Base-by-base conservation (phyloP, 2,329 filamentous ascomycete species). In the Fusarium sp. region DNA sequence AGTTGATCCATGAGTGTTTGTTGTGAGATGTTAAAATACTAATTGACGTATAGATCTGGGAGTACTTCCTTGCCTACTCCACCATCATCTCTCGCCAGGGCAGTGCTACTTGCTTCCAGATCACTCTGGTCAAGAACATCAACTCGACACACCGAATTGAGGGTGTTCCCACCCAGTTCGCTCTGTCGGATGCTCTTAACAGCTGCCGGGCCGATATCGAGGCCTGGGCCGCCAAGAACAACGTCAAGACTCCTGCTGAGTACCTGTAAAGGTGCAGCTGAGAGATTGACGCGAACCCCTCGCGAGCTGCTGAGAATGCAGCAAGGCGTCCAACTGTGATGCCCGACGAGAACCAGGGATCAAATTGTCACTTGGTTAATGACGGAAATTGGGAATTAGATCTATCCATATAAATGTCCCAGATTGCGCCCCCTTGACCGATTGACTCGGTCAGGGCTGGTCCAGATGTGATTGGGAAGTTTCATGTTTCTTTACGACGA, bases 91-190 rank as follows among this genome's bases (percentile, higher is more conserved):
- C 94, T 52, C 92, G 95, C 82, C 95, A 97, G 85, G 95, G 95
- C 78, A 88, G 89, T 79, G 95, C 95, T 62, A 95, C 94, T 48
- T 97, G 95, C 89, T 97, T 92, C 88, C 95, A 97, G 87, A 94
- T 97, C 81, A 92, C 92, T 35, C 86, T 95, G 72, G 93, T 97
- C 84, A 97, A 97, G 92, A 97, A 97, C 87, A 89, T 97, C 85
- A 97, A 97, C 88, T 93, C 93, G 52, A 95, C 92, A 37, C 95
- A 97, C 87, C 92, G 95, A 79, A 86, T 96, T 75, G 92, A 97
- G 79, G 95, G 94, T 64, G 88, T 97, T 76, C 80, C 86, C 54
- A 90, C 88, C 57, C 94, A 97, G 80, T 94, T 90, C 79, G 91
- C 88, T 62, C 89, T 97, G 59, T 84, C 86, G 48, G 94, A 90